phyloP scores from a whole-genome alignment of 345 rosid species.

The Boechera divaricarpa region DNA sequence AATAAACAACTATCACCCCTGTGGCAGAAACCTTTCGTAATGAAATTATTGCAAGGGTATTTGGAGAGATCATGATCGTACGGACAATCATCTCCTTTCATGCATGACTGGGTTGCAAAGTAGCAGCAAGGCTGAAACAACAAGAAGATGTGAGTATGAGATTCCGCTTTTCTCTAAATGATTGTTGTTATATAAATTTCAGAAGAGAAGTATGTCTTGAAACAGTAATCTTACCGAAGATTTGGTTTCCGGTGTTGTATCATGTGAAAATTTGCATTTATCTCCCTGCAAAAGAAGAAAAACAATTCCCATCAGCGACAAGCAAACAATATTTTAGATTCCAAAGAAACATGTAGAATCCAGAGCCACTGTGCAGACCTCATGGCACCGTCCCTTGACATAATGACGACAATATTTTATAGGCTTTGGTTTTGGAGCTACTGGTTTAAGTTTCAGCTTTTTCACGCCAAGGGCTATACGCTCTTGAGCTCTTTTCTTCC shows the following conservation, averaged over 20 bases:
- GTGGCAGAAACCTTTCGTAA: slow-evolving; percentile 64
- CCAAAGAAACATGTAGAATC: slow-evolving; percentile 8
- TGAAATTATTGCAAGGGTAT: slow-evolving; percentile 71
- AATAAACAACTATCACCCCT: slow-evolving; percentile 80
- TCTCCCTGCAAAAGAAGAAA: slow-evolving; percentile 62
- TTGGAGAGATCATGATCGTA: slow-evolving; percentile 89
- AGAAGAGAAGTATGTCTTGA: not conserved
- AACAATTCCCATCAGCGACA: slow-evolving; percentile 16
- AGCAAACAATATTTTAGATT: not conserved
- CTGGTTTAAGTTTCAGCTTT: slow-evolving; percentile 72
- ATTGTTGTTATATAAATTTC: not conserved
- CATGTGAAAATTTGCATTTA: slow-evolving; percentile 90
- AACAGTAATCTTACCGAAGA: slow-evolving; percentile 42
- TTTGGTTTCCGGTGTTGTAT: slow-evolving; percentile 77
- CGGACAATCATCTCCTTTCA: slow-evolving; percentile 93
- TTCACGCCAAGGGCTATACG: slow-evolving; percentile 81
- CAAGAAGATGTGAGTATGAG: slow-evolving; percentile 9
- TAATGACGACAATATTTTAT: slow-evolving; percentile 72
- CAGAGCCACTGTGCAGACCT: slow-evolving; percentile 54
- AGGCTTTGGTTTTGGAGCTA: slow-evolving; percentile 62
- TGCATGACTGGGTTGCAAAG: slow-evolving; percentile 82
- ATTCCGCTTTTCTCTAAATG: not conserved
- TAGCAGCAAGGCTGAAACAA: slow-evolving; percentile 85
- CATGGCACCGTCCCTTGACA: slow-evolving; percentile 77
- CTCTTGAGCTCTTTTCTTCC: slow-evolving; percentile 76